Evolutionary conservation across 2,329 filamentous ascomycete genomes (phyloP).

Genomic region (Aspergillus proliferans): DNA sequence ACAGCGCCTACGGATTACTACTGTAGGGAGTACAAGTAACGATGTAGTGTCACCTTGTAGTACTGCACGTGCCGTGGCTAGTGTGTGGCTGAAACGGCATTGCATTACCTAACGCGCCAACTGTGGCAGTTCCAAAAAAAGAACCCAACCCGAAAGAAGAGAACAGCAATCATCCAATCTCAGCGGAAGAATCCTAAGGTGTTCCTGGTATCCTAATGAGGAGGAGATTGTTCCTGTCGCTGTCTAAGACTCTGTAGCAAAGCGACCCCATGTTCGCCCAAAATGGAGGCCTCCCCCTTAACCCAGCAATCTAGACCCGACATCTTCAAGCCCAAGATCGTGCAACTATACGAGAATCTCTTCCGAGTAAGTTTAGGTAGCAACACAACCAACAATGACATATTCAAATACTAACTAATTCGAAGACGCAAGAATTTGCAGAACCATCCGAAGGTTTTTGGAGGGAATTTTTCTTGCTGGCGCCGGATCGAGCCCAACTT

Average conservation of each 20-base stretch:
- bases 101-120: background rate
- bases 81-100: too few species aligned
- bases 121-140: conserved; percentile 1
- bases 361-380: conserved; percentile 50
- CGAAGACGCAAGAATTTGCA: conserved; percentile 57
- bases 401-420: conserved; percentile 12
- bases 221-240: background rate
- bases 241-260: background rate
- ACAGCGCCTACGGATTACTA: too few species aligned
- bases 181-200: background rate
- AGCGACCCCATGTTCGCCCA: conserved; percentile 5
- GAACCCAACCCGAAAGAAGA: background rate
- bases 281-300: conserved; percentile 84
- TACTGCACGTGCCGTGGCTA: too few species aligned
- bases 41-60: too few species aligned
- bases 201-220: background rate
- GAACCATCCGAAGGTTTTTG: conserved; percentile 87
- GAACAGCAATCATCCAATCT: background rate
- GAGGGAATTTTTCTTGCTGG: conserved; percentile 88
- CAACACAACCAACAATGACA: background rate
- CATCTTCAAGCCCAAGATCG: conserved; percentile 89
- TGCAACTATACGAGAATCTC: conserved; percentile 77
- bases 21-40: too few species aligned
- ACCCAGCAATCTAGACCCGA: conserved; percentile 87
- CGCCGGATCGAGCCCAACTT: conserved; percentile 66